A percentile compares a stretch with the other conserved stretches of the same genome.
Evolutionary conservation across 805 yeast genomes (phyloP).

Genomic region (Ogataea ganodermae): DNA sequence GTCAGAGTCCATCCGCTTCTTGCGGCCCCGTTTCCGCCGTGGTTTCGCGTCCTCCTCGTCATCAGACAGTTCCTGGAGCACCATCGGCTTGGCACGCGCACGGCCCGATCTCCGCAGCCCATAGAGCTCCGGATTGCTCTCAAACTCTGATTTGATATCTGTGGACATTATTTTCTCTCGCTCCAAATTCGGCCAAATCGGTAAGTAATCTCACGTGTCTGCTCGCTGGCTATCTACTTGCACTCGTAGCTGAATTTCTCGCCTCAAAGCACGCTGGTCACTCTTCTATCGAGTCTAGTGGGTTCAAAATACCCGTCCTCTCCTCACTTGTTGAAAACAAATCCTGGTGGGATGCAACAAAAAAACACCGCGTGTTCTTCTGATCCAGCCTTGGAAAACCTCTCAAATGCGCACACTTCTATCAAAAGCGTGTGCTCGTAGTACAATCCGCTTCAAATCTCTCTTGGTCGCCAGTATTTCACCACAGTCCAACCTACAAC

Average conservation of each 20-base stretch:
- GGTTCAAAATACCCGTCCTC: too few species aligned
- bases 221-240: background rate
- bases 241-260: too few species aligned
- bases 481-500: background rate
- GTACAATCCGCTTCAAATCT: background rate
- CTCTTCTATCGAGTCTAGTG: background rate
- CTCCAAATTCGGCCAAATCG: background rate
- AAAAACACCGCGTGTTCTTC: background rate
- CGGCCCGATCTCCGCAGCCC: conserved; percentile 79
- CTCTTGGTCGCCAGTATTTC: background rate
- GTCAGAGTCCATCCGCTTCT: conserved; percentile 28
- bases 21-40: conserved; percentile 21
- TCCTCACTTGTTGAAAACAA: too few species aligned
- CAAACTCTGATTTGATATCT: conserved; percentile 45
- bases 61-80: conserved; percentile 30
- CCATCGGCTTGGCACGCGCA: conserved; percentile 44
- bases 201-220: background rate
- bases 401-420: background rate
- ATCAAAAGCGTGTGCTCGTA: background rate
- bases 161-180: conserved; percentile 14
- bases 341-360: background rate
- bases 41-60: conserved; percentile 23
- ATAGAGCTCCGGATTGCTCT: conserved; percentile 76
- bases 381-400: background rate
- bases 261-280: too few species aligned